Percentiles rank a stretch among this genome's conserved stretches.
phyloP scores from a whole-genome alignment of 192 early-diverging fungal genomes.

The Powellomyces hirtus region DNA sequence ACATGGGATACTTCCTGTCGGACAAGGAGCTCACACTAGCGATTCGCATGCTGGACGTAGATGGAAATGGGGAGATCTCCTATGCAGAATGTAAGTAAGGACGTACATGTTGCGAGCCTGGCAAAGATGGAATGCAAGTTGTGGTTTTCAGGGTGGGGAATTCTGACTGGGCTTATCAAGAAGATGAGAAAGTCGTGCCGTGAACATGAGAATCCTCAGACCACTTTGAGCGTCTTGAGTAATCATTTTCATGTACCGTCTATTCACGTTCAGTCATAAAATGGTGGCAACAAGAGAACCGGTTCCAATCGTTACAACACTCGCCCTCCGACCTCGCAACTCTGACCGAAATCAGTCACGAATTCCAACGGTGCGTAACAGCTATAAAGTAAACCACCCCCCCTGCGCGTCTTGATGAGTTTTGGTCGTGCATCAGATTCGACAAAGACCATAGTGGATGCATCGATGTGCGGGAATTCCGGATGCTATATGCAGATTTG shows the following conservation, averaged over 20 bases:
- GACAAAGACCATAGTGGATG: slow-evolving; percentile 36
- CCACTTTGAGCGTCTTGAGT: neutral
- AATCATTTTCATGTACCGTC: neutral
- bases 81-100: slow-evolving; percentile 36
- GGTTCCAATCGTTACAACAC: slow-evolving; percentile 28
- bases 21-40: slow-evolving; percentile 37
- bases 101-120: too few relatives aligned
- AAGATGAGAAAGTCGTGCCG: too few relatives aligned
- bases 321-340: slow-evolving; percentile 17
- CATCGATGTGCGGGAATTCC: slow-evolving; percentile 39
- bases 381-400: neutral
- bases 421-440: slow-evolving; percentile 7
- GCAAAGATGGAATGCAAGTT: too few relatives aligned
- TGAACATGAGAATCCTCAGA: too few relatives aligned
- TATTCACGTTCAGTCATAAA: slow-evolving; percentile 29
- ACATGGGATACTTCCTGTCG: slow-evolving; percentile 38
- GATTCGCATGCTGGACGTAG: slow-evolving; percentile 30
- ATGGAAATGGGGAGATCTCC: slow-evolving; percentile 33
- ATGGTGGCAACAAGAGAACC: slow-evolving; percentile 38
- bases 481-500: slow-evolving; percentile 33
- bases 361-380: slow-evolving; percentile 27
- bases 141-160: slow-evolving; percentile 6
- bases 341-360: slow-evolving; percentile 19
- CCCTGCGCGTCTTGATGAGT: neutral
- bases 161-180: neutral